A percentile compares a stretch with the other conserved stretches of the same genome.
phyloP scores from a whole-genome alignment of 257 asterid species.

The Orobanche coerulescens region DNA sequence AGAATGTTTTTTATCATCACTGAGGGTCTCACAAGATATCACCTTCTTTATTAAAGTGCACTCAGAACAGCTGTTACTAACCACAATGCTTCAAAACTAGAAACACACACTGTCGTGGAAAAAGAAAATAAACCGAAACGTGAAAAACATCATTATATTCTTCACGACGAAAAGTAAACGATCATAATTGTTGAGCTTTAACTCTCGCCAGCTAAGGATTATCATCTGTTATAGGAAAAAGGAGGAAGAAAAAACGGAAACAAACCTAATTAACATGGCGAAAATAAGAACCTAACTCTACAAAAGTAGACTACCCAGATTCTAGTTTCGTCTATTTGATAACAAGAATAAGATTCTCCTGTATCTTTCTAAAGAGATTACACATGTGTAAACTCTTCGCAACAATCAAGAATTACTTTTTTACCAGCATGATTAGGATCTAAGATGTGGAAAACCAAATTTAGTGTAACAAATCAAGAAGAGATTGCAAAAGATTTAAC shows the following conservation, averaged over 20 bases:
- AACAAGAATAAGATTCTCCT: not conserved
- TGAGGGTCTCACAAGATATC: slow-evolving; percentile 22
- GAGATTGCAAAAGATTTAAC: slow-evolving; percentile 23
- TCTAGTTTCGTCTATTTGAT: slow-evolving; percentile 11
- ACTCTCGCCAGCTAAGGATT: slow-evolving; percentile 19
- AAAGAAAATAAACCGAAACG: not conserved
- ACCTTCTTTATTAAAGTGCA: slow-evolving; percentile 18
- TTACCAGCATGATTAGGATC: slow-evolving; percentile 21
- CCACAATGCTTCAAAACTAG: slow-evolving; percentile 19
- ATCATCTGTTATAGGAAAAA: slow-evolving; percentile 28
- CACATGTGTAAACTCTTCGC: not conserved
- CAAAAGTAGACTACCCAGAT: not conserved
- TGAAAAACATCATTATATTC: slow-evolving; percentile 23
- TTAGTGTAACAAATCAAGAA: slow-evolving; percentile 18
- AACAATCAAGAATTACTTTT: slow-evolving; percentile 17
- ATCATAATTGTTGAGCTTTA: slow-evolving; percentile 18
- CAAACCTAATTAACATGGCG: not conserved
- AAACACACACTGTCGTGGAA: slow-evolving; percentile 10
- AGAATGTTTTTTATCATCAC: slow-evolving; percentile 69
- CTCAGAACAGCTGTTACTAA: slow-evolving; percentile 14
- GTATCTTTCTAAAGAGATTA: not conserved
- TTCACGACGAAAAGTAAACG: not conserved
- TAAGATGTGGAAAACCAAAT: slow-evolving; percentile 13
- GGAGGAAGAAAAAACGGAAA: not conserved
- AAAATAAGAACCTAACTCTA: not conserved